Evolutionary conservation across 768 basidiomycete genomes (phyloP).

Genomic region (Ramaria sp.): DNA sequence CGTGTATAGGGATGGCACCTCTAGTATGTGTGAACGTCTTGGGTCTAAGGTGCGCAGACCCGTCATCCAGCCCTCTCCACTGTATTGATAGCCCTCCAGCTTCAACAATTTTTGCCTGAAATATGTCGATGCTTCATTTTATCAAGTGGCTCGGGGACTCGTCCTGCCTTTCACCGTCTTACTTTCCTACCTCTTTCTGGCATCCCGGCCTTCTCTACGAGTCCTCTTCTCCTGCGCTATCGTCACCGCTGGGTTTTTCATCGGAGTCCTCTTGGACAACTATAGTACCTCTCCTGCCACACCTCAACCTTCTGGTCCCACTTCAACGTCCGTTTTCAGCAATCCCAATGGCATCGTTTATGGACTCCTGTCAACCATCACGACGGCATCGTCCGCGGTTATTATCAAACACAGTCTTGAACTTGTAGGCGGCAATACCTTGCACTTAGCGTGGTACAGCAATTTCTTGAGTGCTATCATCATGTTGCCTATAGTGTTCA

Average conservation of each 20-base stretch:
- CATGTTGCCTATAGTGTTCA: constrained; percentile 58
- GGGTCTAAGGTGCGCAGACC: constrained; percentile 53
- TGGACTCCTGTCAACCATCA: constrained; percentile 75
- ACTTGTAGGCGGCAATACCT: constrained; percentile 73
- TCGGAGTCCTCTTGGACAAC: constrained; percentile 75
- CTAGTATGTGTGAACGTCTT: constrained; percentile 71
- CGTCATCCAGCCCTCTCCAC: neutral
- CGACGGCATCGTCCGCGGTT: constrained; percentile 85
- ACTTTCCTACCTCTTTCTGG: constrained; percentile 73
- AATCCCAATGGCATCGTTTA: constrained; percentile 48
- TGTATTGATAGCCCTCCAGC: constrained; percentile 26
- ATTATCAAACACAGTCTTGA: constrained; percentile 83
- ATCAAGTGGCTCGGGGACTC: constrained; percentile 90
- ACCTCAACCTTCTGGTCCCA: constrained; percentile 11
- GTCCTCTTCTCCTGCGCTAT: constrained; percentile 67
- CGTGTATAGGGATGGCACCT: constrained; percentile 63
- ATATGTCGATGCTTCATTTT: constrained; percentile 92
- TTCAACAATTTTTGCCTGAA: constrained; percentile 87
- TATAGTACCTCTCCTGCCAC: constrained; percentile 16
- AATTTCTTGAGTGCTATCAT: constrained; percentile 71
- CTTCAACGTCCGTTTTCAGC: neutral
- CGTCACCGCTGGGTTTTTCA: constrained; percentile 89
- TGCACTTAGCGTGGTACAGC: constrained; percentile 85
- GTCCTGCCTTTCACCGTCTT: constrained; percentile 88
- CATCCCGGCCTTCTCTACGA: constrained; percentile 61